These are phyloP conservation scores for Tricholoma sp. DNA, from an alignment of 768 basidiomycete species.

Conservation along the genomic window DNA sequence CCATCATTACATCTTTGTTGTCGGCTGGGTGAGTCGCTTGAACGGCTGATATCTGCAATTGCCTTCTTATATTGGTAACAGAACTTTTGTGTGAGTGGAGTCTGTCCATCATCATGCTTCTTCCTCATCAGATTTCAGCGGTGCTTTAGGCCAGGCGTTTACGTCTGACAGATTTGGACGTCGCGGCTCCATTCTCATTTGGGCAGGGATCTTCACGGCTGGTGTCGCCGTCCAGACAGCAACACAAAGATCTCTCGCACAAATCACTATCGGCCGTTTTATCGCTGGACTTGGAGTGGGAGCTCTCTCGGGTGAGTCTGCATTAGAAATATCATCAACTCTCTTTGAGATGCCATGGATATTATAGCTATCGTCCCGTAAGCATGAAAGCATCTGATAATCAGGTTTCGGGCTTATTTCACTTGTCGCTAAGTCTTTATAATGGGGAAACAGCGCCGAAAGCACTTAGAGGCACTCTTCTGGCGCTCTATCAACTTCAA, in stretches of 20 bases:
- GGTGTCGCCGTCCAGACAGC: slow-evolving; percentile 70
- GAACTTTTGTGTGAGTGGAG: slow-evolving; percentile 46
- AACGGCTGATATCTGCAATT: not conserved
- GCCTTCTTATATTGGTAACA: slow-evolving; percentile 9
- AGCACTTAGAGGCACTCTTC: slow-evolving; percentile 60
- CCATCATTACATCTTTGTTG: slow-evolving; percentile 73
- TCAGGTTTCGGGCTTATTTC: slow-evolving; percentile 19
- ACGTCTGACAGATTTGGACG: slow-evolving; percentile 75
- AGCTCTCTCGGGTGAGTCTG: slow-evolving; percentile 56
- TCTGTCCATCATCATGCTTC: slow-evolving; percentile 7
- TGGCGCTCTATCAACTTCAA: slow-evolving; percentile 75
- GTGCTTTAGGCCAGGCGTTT: slow-evolving; percentile 66
- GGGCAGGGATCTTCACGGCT: slow-evolving; percentile 68
- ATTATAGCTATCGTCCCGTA: slow-evolving; percentile 45
- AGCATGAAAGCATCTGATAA: slow-evolving; percentile 11
- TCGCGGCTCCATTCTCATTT: slow-evolving; percentile 68
- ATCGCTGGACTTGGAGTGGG: slow-evolving; percentile 77
- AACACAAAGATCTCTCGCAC: slow-evolving; percentile 52
- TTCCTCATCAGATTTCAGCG: slow-evolving; percentile 26
- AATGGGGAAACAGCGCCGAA: slow-evolving; percentile 80
- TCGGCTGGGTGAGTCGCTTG: slow-evolving; percentile 58
- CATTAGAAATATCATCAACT: not conserved
- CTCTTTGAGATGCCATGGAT: not conserved
- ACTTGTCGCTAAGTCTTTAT: slow-evolving; percentile 40
- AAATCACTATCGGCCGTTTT: slow-evolving; percentile 68